Base-by-base conservation (phyloP, 2,329 filamentous ascomycete genomes). In the Xylariales sp. region DNA sequence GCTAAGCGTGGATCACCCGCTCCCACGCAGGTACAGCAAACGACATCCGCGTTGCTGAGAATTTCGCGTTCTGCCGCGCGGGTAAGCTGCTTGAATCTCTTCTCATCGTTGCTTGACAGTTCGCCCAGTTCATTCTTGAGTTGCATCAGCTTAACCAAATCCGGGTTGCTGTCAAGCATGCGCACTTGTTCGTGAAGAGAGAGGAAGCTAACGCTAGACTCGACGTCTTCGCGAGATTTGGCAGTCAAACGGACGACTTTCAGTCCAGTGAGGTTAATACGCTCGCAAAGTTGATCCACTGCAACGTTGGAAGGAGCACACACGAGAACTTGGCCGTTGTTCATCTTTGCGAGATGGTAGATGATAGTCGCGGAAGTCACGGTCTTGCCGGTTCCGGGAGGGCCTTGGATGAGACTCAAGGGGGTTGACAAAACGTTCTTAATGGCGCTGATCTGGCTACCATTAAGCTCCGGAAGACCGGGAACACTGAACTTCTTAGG, bases 351-450 rank as follows among this genome's bases (percentile, higher is more conserved):
- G 41, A 98, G 73, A 59, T 98, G 93, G 57, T 96, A 97, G 58
- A 98, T 98, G 60, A 98, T 95, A 2, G 93, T 98, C 23, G 93
- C 93, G 24, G 93, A 98, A 13, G 93, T 98, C 41, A 98, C 93
- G 1, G 93, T 98, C 74, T 98, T 98, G 57, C 93, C 93, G 5
- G 93, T 98, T 57, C 93, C 93, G 0, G 93, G 93, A 43, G 93
- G 93, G 1, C 93, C 93, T 62, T 98, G 93, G 43, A 98, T 98
- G 55, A 98, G 74, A 61, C 89, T 96, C 33, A 98, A 73, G 14
- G 93, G 93, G 52, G 91, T 93, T 54, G 94, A 88, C 25, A 98
- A 69, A 18, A 97, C 93, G 45, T 87, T 90, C 67, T 94, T 96
- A 52, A 98, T 95, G 16, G 93, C 93, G 50, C 88, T 90, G 57